A percentile compares a stretch with the other conserved stretches of the same genome.
These are phyloP conservation scores for Kluyveromyces siamensis DNA, from an alignment of 805 yeast genomes.

Conservation along the genomic window DNA sequence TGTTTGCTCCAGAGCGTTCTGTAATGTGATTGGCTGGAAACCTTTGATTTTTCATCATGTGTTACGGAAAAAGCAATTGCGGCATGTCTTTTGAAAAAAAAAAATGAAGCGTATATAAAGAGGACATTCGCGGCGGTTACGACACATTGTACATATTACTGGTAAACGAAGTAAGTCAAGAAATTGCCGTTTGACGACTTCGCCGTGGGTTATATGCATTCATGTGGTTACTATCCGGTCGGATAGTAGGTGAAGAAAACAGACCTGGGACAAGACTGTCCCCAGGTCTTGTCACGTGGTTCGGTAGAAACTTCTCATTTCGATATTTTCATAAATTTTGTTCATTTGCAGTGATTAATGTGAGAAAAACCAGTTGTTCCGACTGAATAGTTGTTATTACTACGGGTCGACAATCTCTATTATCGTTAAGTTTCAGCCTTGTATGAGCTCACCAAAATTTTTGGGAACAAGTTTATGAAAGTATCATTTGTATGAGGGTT, in stretches of 20 bases:
- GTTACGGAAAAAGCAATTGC: background rate
- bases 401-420: slow-evolving; percentile 34
- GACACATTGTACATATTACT: too few species aligned
- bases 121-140: too few species aligned
- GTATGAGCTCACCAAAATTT: slow-evolving; percentile 27
- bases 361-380: slow-evolving; percentile 31
- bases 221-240: background rate
- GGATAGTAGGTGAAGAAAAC: background rate
- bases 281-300: background rate
- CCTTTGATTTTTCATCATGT: background rate
- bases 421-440: slow-evolving; percentile 42
- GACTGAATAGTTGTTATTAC: slow-evolving; percentile 31
- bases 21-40: background rate
- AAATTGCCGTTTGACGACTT: too few species aligned
- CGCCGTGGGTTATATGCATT: too few species aligned
- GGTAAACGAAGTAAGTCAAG: too few species aligned
- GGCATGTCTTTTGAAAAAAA: background rate
- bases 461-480: background rate
- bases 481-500: too few species aligned
- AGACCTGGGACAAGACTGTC: too few species aligned
- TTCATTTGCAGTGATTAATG: slow-evolving; percentile 4
- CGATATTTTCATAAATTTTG: background rate
- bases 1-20: background rate
- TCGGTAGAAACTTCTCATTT: background rate
- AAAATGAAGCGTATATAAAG: background rate